phyloP scores from a whole-genome alignment of 1,139 yeast species.

The Saccharomyces hybrid region DNA sequence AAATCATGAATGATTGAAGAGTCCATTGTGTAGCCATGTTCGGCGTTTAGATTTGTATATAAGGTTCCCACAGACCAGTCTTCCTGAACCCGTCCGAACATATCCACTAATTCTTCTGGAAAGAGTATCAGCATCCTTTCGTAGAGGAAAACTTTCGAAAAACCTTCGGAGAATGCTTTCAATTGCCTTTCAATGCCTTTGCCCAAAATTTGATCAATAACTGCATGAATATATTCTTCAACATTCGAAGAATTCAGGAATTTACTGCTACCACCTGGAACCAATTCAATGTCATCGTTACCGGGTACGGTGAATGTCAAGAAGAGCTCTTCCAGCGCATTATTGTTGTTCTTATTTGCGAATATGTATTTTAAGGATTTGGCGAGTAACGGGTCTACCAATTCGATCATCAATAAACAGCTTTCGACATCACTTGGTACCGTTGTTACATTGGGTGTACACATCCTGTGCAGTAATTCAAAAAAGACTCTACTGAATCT shows the following conservation, averaged over 20 bases:
- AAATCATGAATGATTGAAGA: constrained; percentile 57
- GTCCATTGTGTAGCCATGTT: constrained; percentile 81
- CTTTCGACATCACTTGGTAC: constrained; percentile 1
- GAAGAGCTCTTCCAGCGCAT: constrained; percentile 41
- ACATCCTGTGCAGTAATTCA: constrained; percentile 35
- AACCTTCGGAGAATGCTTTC: constrained; percentile 69
- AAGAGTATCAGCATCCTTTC: constrained; percentile 63
- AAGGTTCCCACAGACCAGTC: constrained; percentile 78
- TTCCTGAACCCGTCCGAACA: constrained; percentile 72
- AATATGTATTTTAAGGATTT: constrained; percentile 50
- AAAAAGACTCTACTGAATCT: constrained; percentile 69
- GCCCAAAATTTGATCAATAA: constrained; percentile 56
- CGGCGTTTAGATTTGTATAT: constrained; percentile 60
- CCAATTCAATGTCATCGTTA: constrained; percentile 45
- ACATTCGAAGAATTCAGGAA: constrained; percentile 47
- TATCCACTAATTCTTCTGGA: constrained; percentile 59
- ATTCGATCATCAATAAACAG: constrained; percentile 32
- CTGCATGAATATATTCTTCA: constrained; percentile 47
- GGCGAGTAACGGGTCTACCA: constrained; percentile 57
- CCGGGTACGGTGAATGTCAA: constrained; percentile 77
- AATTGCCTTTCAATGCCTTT: constrained; percentile 62
- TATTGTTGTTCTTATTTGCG: constrained; percentile 35
- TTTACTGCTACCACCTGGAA: constrained; percentile 47
- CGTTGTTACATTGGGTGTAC: constrained; percentile 18
- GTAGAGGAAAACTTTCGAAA: constrained; percentile 77